Evolutionary conservation across 139 green algal species (phyloP).

Genomic region (Micractinium conductrix): DNA sequence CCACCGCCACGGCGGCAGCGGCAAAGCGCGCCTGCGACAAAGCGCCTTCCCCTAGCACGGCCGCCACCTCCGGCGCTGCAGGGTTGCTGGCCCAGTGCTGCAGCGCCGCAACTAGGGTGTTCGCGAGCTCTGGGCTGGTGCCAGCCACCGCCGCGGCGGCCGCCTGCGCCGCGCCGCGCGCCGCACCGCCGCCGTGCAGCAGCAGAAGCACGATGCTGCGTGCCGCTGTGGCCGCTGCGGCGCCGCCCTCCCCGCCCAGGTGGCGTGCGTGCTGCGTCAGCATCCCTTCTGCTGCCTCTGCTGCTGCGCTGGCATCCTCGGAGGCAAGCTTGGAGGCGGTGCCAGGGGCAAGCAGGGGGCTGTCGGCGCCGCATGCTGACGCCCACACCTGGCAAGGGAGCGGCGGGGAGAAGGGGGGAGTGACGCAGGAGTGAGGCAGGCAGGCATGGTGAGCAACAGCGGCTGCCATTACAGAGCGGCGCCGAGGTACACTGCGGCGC

Average conservation of each 20-base stretch:
- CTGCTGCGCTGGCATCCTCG: conserved; percentile 50
- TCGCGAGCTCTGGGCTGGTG: neutral
- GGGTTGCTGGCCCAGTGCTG: conserved; percentile 19
- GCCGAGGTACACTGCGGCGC: no score
- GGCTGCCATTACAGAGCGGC: no score
- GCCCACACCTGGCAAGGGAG: conserved; percentile 49
- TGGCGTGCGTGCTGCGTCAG: conserved; percentile 25
- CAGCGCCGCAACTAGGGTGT: conserved; percentile 12
- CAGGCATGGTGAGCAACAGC: no score
- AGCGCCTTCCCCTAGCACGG: neutral
- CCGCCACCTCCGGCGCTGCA: neutral
- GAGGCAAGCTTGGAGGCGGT: conserved; percentile 60
- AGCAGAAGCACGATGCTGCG: conserved; percentile 33
- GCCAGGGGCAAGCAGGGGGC: conserved; percentile 56
- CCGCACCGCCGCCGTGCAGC: conserved; percentile 17
- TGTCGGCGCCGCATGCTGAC: conserved; percentile 42
- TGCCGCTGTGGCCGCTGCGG: conserved; percentile 1
- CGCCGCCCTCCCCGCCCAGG: conserved; percentile 7
- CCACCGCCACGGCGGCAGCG: neutral
- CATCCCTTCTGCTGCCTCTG: conserved; percentile 42
- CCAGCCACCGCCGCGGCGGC: conserved; percentile 21
- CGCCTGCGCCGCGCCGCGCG: conserved; percentile 27
- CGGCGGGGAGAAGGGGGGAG: neutral
- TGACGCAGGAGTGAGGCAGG: neutral
- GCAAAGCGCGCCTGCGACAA: conserved; percentile 8